A percentile compares a stretch with the other conserved stretches of the same genome.
Evolutionary conservation across 2,329 filamentous ascomycete species (phyloP).

Genomic region (Leptographium galeiforme): DNA sequence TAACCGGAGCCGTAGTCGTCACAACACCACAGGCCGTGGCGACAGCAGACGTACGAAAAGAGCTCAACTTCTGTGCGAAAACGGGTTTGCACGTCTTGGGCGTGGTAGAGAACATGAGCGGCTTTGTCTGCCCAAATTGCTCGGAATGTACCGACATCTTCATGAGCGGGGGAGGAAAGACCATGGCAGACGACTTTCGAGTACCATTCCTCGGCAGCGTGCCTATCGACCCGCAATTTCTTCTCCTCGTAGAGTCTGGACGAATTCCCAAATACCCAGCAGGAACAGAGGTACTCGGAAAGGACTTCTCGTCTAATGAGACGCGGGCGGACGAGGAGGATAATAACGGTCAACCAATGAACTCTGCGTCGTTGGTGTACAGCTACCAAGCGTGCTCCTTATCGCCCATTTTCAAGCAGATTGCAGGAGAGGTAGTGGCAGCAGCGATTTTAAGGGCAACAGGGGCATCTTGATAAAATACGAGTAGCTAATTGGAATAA

Average conservation of each 20-base stretch:
- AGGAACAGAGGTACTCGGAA: constrained; percentile 49
- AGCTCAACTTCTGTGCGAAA: constrained; percentile 85
- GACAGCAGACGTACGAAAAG: constrained; percentile 86
- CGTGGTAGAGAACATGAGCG: constrained; percentile 94
- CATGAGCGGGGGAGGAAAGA: constrained; percentile 73
- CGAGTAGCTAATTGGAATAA: too few relatives aligned
- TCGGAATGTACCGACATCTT: constrained; percentile 89
- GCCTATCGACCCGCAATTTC: constrained; percentile 88
- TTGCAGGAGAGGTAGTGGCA: constrained; percentile 40
- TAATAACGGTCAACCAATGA: constrained; percentile 7
- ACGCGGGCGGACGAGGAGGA: constrained; percentile 4
- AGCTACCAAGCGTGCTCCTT: constrained; percentile 65
- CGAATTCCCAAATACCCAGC: constrained; percentile 51
- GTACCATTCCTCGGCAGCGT: constrained; percentile 77
- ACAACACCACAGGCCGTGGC: constrained; percentile 93
- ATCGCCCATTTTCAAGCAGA: constrained; percentile 51
- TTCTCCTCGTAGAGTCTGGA: constrained; percentile 69
- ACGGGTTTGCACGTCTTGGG: constrained; percentile 69
- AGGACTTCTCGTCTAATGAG: constrained; percentile 30
- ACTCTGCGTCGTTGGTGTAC: constrained; percentile 39
- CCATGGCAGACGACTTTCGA: constrained; percentile 76
- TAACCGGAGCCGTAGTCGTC: constrained; percentile 82
- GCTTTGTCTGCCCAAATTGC: constrained; percentile 70
- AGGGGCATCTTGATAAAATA: background rate
- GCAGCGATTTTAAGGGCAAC: constrained; percentile 3